phyloP scores from a whole-genome alignment of 441 rosid species.

The Brassica balearica region DNA sequence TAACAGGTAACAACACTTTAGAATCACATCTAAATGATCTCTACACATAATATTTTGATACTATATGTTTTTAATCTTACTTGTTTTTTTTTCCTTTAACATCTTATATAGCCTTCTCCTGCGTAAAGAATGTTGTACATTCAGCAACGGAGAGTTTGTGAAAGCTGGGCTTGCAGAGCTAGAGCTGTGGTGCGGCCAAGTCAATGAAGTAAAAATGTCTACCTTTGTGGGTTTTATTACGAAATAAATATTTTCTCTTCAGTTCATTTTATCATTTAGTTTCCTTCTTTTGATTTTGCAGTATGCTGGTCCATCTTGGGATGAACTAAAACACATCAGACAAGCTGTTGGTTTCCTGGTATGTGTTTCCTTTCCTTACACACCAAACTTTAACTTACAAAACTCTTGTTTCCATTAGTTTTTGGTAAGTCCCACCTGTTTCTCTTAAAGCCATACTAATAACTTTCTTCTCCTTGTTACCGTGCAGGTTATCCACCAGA shows the following conservation, averaged over 20 bases:
- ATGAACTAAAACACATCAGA: slow-evolving; percentile 85
- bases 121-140: slow-evolving; percentile 91
- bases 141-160: slow-evolving; percentile 88
- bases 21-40: not conserved
- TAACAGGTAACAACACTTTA: slow-evolving; percentile 51
- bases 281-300: slow-evolving; percentile 47
- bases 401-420: not conserved
- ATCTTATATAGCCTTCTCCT: slow-evolving; percentile 67
- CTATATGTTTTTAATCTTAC: not conserved
- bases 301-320: slow-evolving; percentile 91
- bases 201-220: slow-evolving; percentile 61
- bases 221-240: not conserved
- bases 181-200: slow-evolving; percentile 83
- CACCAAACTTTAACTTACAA: not conserved
- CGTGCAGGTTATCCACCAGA: slow-evolving; percentile 95
- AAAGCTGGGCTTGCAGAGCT: slow-evolving; percentile 89
- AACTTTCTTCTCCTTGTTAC: not conserved
- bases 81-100: slow-evolving; percentile 13
- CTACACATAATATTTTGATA: not conserved
- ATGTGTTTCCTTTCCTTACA: slow-evolving; percentile 30
- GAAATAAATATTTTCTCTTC: not conserved
- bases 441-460: not conserved
- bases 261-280: not conserved
- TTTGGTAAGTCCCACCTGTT: not conserved
- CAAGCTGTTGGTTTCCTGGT: slow-evolving; percentile 94